These are phyloP conservation scores for Gamarada debralockiae DNA, from an alignment of 495 filamentous ascomycete genomes.

Conservation along the genomic window DNA sequence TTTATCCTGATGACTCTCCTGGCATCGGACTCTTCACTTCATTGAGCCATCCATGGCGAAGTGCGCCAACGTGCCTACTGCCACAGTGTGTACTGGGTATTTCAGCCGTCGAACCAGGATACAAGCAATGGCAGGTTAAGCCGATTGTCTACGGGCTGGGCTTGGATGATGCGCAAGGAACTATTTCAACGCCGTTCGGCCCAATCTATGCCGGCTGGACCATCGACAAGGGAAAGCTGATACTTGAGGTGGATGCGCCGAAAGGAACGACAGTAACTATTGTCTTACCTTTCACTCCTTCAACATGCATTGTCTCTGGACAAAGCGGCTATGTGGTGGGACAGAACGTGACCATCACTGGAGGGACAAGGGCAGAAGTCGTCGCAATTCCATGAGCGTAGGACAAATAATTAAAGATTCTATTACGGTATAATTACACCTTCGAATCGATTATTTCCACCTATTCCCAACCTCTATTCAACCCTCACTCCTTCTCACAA, in stretches of 20 bases:
- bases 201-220: background rate
- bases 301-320: too few relatives aligned
- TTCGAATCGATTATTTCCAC: background rate
- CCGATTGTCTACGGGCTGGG: background rate
- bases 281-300: background rate
- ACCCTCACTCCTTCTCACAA: conserved; percentile 24
- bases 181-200: background rate
- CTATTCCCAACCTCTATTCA: too few relatives aligned
- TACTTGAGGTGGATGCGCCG: background rate
- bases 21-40: conserved; percentile 33
- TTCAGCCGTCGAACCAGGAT: background rate
- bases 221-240: background rate
- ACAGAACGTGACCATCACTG: too few relatives aligned
- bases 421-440: too few relatives aligned
- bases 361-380: too few relatives aligned
- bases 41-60: conserved; percentile 36
- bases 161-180: background rate
- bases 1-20: conserved; percentile 29
- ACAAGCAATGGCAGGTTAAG: background rate
- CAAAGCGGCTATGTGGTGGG: too few relatives aligned
- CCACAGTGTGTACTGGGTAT: conserved; percentile 23
- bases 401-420: too few relatives aligned
- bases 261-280: background rate
- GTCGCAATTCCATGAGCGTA: too few relatives aligned
- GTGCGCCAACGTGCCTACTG: conserved; percentile 34